These are phyloP conservation scores for Triticum urartu DNA, from an alignment of 176 grass and related monocot genomes.

Conservation along the genomic window DNA sequence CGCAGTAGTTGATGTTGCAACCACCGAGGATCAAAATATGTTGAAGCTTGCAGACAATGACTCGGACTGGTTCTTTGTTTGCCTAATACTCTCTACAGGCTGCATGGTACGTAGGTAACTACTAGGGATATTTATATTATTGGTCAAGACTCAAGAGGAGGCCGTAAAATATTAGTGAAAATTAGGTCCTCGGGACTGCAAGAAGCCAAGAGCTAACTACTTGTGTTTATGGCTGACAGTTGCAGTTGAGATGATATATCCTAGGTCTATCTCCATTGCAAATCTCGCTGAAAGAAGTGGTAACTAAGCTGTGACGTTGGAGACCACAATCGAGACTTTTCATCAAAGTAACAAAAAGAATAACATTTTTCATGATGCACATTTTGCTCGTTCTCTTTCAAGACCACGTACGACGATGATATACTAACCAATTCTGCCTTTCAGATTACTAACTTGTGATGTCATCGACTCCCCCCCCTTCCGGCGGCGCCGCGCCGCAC, in stretches of 20 bases:
- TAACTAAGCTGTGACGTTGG: background rate
- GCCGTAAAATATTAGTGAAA: background rate
- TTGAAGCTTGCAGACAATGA: constrained; percentile 16
- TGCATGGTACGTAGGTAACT: background rate
- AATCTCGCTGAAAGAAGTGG: constrained; percentile 10
- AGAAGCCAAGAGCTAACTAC: background rate
- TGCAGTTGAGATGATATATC: background rate
- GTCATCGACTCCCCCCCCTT: no score
- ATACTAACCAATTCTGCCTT: background rate
- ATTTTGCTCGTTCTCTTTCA: background rate
- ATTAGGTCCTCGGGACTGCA: background rate
- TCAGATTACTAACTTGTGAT: background rate
- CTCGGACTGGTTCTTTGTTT: background rate
- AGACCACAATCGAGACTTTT: background rate
- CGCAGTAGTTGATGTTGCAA: constrained; percentile 35
- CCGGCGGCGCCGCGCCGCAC: no score
- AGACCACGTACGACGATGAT: no score
- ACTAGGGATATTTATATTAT: background rate
- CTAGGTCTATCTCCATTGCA: background rate
- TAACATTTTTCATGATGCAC: background rate
- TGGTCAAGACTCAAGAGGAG: background rate
- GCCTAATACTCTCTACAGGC: background rate
- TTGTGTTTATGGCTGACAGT: constrained; percentile 11
- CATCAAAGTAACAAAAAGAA: background rate
- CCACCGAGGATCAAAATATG: constrained; percentile 7